Evolutionary conservation across 495 filamentous ascomycete genomes (phyloP).

Genomic region (Daldinia bambusicola): DNA sequence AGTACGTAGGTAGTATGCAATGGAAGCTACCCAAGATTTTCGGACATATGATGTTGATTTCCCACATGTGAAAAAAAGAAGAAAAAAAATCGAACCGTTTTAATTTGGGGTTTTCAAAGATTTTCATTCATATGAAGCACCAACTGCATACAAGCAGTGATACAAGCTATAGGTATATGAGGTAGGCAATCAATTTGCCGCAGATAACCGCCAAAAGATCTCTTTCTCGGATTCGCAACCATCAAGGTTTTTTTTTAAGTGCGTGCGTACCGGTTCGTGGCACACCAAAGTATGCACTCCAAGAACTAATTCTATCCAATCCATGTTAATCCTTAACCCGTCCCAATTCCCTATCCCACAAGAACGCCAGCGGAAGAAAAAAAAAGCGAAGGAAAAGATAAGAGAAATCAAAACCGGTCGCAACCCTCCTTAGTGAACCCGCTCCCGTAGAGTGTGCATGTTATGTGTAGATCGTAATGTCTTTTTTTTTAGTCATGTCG

Average conservation of each 20-base stretch:
- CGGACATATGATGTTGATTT: constrained; percentile 22
- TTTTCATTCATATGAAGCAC: constrained; percentile 15
- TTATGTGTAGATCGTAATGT: constrained; percentile 31
- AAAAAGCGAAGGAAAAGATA: constrained; percentile 8
- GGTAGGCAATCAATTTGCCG: constrained; percentile 37
- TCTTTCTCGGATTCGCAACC: constrained; percentile 11
- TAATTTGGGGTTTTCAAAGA: constrained; percentile 24
- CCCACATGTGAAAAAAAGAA: constrained; percentile 27
- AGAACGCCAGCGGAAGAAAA: constrained; percentile 25
- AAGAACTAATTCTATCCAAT: constrained; percentile 23
- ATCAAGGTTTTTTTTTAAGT: background rate
- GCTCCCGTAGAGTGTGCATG: constrained; percentile 32
- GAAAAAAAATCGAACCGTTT: constrained; percentile 16
- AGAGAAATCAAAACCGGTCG: background rate
- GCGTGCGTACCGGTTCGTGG: constrained; percentile 1
- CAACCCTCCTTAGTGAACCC: constrained; percentile 15
- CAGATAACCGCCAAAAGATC: constrained; percentile 40
- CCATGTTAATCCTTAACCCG: constrained; percentile 12
- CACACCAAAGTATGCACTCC: constrained; percentile 19
- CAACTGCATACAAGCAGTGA: constrained; percentile 8
- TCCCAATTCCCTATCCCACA: constrained; percentile 13
- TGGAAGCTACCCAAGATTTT: background rate
- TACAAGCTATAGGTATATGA: background rate
- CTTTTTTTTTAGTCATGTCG: constrained; percentile 35
- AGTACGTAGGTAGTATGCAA: no score